Conservation (phyloP, 805 yeast genomes). For the Spathaspora boniae region DNA sequence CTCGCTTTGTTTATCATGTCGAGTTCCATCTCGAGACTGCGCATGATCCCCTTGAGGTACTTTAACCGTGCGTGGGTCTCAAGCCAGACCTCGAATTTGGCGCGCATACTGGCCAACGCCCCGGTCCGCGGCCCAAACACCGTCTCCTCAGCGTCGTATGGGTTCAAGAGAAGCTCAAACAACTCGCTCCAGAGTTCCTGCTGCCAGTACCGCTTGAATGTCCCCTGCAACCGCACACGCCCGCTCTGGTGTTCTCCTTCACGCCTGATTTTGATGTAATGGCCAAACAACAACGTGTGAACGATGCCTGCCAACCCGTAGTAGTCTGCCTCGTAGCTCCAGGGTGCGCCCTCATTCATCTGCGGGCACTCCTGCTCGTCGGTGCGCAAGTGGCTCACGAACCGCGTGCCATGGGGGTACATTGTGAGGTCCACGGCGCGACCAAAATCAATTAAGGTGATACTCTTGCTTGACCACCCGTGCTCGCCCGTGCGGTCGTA, state of each 20-base stretch:
- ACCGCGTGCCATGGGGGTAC: conserved; percentile 45
- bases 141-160: conserved; percentile 29
- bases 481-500: conserved; percentile 32
- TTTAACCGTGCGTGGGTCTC: conserved; percentile 14
- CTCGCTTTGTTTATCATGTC: conserved; percentile 13
- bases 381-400: conserved; percentile 56
- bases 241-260: conserved; percentile 18
- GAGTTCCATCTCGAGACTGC: conserved; percentile 31
- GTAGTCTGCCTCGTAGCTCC: conserved; percentile 82
- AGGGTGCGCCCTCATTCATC: conserved; percentile 54
- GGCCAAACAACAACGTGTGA: conserved; percentile 72
- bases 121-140: conserved; percentile 38
- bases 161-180: conserved; percentile 62
- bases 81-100: conserved; percentile 43
- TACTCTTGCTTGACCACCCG: conserved; percentile 53
- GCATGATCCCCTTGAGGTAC: conserved; percentile 28
- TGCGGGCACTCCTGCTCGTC: conserved; percentile 73
- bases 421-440: conserved; percentile 68
- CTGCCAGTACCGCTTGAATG: conserved; percentile 75
- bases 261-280: conserved; percentile 49
- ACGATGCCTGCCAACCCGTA: conserved; percentile 75
- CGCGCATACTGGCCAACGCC: conserved; percentile 30
- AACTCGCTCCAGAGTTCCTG: conserved; percentile 64
- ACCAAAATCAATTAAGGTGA: conserved; percentile 76
- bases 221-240: conserved; percentile 34